These are phyloP conservation scores for Aspergillus carbonarius DNA, from an alignment of 2,329 filamentous ascomycete genomes.

Conservation along the genomic window DNA sequence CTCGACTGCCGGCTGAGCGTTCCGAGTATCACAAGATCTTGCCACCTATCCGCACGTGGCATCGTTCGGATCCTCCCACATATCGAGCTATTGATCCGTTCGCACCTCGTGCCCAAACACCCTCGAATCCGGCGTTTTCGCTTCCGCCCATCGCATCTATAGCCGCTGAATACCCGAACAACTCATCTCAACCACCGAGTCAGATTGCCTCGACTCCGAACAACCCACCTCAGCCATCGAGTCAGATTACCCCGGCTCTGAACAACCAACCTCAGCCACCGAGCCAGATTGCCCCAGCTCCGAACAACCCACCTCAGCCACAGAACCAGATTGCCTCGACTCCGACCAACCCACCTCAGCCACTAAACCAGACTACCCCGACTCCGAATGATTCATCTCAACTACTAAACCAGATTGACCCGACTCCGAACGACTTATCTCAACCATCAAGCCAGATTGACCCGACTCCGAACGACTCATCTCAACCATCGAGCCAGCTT, in stretches of 20 bases:
- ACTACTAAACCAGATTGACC: slow-evolving; percentile 23
- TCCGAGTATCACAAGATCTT: slow-evolving; percentile 27
- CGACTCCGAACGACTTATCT: slow-evolving; percentile 13
- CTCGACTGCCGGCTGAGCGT: slow-evolving; percentile 23
- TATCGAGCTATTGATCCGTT: slow-evolving; percentile 40
- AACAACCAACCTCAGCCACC: slow-evolving; percentile 16
- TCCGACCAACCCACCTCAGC: slow-evolving; percentile 13
- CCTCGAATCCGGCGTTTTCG: slow-evolving; percentile 26
- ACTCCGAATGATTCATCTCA: slow-evolving; percentile 22
- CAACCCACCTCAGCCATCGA: no score
- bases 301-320: not conserved
- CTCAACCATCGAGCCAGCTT: slow-evolving; percentile 25
- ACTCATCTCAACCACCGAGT: slow-evolving; percentile 25
- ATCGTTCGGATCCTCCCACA: slow-evolving; percentile 38
- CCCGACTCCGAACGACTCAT: not conserved
- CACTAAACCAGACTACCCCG: slow-evolving; percentile 23
- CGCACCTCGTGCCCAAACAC: slow-evolving; percentile 26
- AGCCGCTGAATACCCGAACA: slow-evolving; percentile 28
- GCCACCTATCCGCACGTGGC: slow-evolving; percentile 20
- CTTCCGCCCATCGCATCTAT: slow-evolving; percentile 40
- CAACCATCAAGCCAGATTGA: no score
- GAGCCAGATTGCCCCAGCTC: slow-evolving; percentile 25
- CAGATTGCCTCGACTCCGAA: slow-evolving; percentile 21
- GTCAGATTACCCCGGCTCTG: no score
- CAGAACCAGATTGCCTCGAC: no score